Percentiles rank a stretch among this genome's conserved stretches.
Conservation (phyloP, 139 green algal genomes). For the Zygnema cylindricum region DNA sequence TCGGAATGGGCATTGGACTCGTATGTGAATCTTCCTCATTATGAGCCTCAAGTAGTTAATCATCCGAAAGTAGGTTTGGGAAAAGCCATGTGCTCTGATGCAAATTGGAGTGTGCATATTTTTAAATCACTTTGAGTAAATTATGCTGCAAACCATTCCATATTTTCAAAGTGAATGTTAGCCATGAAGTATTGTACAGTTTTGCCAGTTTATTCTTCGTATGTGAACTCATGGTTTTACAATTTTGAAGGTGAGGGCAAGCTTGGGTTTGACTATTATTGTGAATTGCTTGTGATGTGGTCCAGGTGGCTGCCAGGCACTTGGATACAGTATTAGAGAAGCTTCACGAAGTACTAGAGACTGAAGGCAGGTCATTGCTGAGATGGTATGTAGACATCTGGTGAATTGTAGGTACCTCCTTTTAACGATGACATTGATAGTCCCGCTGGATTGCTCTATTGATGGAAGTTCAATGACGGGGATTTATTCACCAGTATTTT, state of each 20-base stretch:
- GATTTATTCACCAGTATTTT: neutral
- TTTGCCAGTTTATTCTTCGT: neutral
- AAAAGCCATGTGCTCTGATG: too few species aligned
- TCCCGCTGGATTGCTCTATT: neutral
- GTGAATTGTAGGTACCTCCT: neutral
- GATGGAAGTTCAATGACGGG: neutral
- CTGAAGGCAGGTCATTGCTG: neutral
- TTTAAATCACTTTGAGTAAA: neutral
- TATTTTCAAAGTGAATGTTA: neutral
- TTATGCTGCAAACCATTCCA: neutral
- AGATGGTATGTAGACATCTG: too few species aligned
- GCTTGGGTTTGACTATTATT: neutral
- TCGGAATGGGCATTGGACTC: constrained; percentile 2
- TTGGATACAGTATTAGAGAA: neutral
- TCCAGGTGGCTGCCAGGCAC: constrained; percentile 2
- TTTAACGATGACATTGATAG: neutral
- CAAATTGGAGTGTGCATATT: constrained; percentile 7
- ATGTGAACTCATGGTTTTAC: neutral
- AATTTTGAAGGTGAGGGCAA: neutral
- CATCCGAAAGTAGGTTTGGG: too few species aligned
- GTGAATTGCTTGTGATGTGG: neutral
- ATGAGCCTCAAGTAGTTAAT: too few species aligned
- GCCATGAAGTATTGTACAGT: neutral
- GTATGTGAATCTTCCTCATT: constrained; percentile 2
- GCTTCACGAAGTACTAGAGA: constrained; percentile 13